These are phyloP conservation scores for Penicillium palitans DNA, from an alignment of 2,329 filamentous ascomycete genomes.

Conservation along the genomic window DNA sequence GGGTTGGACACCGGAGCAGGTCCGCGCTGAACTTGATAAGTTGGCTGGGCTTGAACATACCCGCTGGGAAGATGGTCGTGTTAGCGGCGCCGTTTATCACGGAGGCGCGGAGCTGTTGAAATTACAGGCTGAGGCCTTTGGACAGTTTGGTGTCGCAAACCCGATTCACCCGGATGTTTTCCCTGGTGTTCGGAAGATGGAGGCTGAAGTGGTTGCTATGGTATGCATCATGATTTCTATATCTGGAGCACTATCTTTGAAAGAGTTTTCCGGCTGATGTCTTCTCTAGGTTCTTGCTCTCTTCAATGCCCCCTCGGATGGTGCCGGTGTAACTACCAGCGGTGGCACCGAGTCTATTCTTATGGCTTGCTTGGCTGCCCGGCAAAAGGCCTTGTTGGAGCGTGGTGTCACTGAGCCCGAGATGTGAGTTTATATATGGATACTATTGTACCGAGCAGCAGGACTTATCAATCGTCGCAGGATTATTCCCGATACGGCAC, in stretches of 20 bases:
- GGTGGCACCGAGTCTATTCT: slow-evolving; percentile 96
- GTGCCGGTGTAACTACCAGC: slow-evolving; percentile 84
- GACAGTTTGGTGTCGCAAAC: slow-evolving; percentile 91
- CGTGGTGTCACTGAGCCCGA: slow-evolving; percentile 88
- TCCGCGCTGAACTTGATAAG: slow-evolving; percentile 75
- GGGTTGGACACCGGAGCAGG: slow-evolving; percentile 76
- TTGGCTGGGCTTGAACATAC: slow-evolving; percentile 89
- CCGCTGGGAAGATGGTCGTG: slow-evolving; percentile 91
- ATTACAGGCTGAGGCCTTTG: slow-evolving; percentile 89
- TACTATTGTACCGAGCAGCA: neutral
- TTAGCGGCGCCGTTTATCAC: slow-evolving; percentile 95
- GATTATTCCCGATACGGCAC: slow-evolving; percentile 91
- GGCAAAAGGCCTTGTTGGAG: slow-evolving; percentile 84
- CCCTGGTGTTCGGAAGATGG: slow-evolving; percentile 97
- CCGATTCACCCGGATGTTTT: slow-evolving; percentile 98
- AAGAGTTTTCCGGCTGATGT: slow-evolving; percentile 1
- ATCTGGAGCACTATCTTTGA: neutral
- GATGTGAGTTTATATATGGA: slow-evolving; percentile 62
- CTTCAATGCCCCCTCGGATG: slow-evolving; percentile 85
- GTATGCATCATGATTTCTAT: slow-evolving; percentile 48
- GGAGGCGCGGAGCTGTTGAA: slow-evolving; percentile 79
- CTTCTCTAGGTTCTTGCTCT: slow-evolving; percentile 62
- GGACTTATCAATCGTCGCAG: slow-evolving; percentile 46
- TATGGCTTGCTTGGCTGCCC: slow-evolving; percentile 87
- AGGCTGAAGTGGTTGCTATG: slow-evolving; percentile 97